Evolutionary conservation across 768 basidiomycete species (phyloP).

Genomic region (Lactarius trivialis): DNA sequence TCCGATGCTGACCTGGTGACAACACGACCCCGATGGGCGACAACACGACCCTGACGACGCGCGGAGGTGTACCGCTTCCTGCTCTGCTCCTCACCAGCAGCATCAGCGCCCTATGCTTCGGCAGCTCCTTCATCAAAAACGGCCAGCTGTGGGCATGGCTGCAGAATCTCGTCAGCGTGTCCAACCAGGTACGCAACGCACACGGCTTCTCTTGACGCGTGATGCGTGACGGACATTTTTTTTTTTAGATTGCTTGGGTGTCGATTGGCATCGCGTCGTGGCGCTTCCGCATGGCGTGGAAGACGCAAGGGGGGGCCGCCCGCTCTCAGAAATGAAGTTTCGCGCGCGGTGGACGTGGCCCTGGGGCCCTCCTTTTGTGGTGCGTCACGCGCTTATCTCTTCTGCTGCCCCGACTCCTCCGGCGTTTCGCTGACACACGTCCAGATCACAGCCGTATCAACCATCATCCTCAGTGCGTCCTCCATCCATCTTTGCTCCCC

Average conservation of each 20-base stretch:
- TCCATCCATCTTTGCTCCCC: no score
- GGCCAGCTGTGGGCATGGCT: conserved; percentile 78
- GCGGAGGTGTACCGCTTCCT: conserved; percentile 60
- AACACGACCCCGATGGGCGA: no score
- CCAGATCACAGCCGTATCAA: no score
- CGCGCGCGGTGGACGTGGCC: conserved; percentile 72
- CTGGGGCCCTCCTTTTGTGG: conserved; percentile 79
- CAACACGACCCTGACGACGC: no score
- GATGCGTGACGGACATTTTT: no score
- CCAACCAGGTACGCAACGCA: conserved; percentile 76
- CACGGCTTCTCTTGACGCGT: background rate
- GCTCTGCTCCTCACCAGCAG: conserved; percentile 70
- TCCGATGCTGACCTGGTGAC: no score
- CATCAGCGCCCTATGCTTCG: conserved; percentile 68
- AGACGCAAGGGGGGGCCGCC: conserved; percentile 61
- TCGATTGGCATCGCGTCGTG: conserved; percentile 81
- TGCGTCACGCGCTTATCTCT: conserved; percentile 36
- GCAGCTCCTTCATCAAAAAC: conserved; percentile 68
- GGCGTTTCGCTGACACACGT: no score
- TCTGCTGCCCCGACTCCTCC: no score
- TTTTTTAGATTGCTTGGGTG: conserved; percentile 73
- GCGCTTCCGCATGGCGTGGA: conserved; percentile 77
- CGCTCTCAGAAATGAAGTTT: conserved; percentile 67
- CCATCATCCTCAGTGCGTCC: no score
- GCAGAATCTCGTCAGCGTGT: conserved; percentile 84